Conservation (phyloP, 225 moss, liverwort and hornwort genomes). For the Bryoerythrophyllum caledonicum region DNA sequence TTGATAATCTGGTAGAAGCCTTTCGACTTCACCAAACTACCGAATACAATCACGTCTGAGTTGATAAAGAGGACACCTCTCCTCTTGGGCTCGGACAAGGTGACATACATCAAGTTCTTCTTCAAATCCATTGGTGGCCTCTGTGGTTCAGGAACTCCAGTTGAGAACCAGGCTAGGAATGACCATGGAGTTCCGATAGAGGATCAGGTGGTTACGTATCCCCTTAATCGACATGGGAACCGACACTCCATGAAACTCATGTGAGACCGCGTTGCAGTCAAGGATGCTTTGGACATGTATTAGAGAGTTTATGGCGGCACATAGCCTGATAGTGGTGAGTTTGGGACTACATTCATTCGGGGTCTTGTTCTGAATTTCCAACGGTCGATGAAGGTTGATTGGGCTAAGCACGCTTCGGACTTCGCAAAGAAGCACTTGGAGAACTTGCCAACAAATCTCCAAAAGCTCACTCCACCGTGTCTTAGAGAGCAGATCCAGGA, state of each 20-base stretch:
- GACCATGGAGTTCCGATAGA: background rate
- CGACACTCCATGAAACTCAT: background rate
- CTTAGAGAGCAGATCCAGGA: too few species aligned
- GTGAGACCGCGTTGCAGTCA: background rate
- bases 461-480: too few species aligned
- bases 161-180: background rate
- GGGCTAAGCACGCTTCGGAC: background rate
- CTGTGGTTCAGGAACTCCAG: background rate
- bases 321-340: background rate
- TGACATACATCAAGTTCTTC: background rate
- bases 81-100: background rate
- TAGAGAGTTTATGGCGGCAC: constrained; percentile 13
- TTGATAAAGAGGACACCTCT: background rate
- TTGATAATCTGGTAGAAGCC: background rate
- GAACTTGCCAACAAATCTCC: background rate
- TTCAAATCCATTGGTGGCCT: background rate
- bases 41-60: background rate
- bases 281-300: background rate
- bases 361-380: background rate
- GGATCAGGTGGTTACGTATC: background rate
- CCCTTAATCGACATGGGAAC: background rate
- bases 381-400: background rate
- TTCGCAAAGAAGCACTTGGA: background rate
- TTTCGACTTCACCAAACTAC: background rate
- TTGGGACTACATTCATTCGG: background rate